Base-by-base conservation (phyloP, 2,329 filamentous ascomycete genomes). In the Pseudogymnoascus sp. region DNA sequence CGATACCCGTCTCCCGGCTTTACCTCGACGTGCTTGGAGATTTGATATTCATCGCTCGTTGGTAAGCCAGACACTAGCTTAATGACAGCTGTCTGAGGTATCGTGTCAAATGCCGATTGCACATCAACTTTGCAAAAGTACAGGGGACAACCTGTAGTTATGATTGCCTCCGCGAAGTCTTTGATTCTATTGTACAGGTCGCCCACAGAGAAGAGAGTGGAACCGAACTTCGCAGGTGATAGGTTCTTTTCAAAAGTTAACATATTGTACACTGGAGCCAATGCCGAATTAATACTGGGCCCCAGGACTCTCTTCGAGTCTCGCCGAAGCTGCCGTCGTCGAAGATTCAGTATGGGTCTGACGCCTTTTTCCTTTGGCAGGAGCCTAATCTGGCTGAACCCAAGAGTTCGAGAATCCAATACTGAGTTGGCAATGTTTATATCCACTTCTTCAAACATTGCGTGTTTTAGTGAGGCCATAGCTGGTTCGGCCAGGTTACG, bases 101-200 rank as follows among this genome's bases (percentile, higher is more conserved):
- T 97, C 0, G 89, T 96, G 73, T 99, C 94, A 72, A 97, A 99
- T 68, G 93, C 96, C 1, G 90, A 86, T 71, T 90, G 84, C 18
- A 99, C 92, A 70, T 99, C 94, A 10, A 96, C 79, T 72, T 99
- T 99, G 64, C 87, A 92, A 74, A 97, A 96, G 74, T 89, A 97
- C 1, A 97, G 75, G 4, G 74, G 78, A 7, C 71, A 69, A 0
- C 74, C 68, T 0, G 66, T 65, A 1, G 73, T 63, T 0, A 74
- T 74, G 9, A 88, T 72, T 0, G 66, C 73, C 1, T 74, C 68
- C 65, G 87, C 88, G 76, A 96, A 97, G 0, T 66, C 69, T 64
- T 87, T 88, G 21, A 99, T 75, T 18, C 85, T 86, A 10, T 78
- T 76, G 68, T 94, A 91, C 42, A 99, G 85, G 61, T 96, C 91